Percentiles rank a stretch among this genome's conserved stretches.
Evolutionary conservation across 2,329 filamentous ascomycete genomes (phyloP).

Genomic region (Talaromyces sp.): DNA sequence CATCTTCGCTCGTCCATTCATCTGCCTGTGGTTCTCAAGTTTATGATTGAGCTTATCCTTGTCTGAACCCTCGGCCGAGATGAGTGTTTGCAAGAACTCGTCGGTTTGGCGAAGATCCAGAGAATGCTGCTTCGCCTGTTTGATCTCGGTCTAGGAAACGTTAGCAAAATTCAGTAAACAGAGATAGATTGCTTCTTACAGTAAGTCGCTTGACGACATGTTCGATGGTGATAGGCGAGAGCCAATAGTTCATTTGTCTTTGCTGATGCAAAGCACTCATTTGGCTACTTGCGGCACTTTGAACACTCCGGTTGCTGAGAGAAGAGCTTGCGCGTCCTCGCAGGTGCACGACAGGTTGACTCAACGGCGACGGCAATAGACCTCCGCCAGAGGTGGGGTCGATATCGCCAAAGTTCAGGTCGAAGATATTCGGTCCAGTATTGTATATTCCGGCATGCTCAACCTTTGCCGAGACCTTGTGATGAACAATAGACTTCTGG

Average conservation of each 20-base stretch:
- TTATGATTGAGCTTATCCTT: slow-evolving; percentile 42
- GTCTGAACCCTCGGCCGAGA: slow-evolving; percentile 66
- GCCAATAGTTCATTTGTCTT: slow-evolving; percentile 74
- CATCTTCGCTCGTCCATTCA: slow-evolving; percentile 47
- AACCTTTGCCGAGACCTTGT: slow-evolving; percentile 95
- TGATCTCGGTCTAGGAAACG: slow-evolving; percentile 73
- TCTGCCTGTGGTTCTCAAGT: slow-evolving; percentile 42
- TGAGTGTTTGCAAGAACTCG: slow-evolving; percentile 72
- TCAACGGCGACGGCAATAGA: slow-evolving; percentile 66
- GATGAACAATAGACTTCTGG: slow-evolving; percentile 96
- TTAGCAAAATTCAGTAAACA: not conserved
- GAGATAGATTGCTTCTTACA: slow-evolving; percentile 46
- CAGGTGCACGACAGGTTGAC: slow-evolving; percentile 62
- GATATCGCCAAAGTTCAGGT: slow-evolving; percentile 88
- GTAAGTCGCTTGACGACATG: slow-evolving; percentile 86
- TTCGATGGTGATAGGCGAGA: slow-evolving; percentile 87
- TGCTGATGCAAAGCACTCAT: slow-evolving; percentile 64
- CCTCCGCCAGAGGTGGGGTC: slow-evolving; percentile 71
- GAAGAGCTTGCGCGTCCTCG: slow-evolving; percentile 68
- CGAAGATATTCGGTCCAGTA: slow-evolving; percentile 67
- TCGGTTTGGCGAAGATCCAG: slow-evolving; percentile 80
- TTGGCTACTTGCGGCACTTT: slow-evolving; percentile 56
- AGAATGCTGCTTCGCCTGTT: slow-evolving; percentile 79
- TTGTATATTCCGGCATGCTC: slow-evolving; percentile 87
- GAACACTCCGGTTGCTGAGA: slow-evolving; percentile 56